A percentile compares a stretch with the other conserved stretches of the same genome.
Evolutionary conservation across 2,329 filamentous ascomycete genomes (phyloP).

Genomic region (Podosphaera fusca): DNA sequence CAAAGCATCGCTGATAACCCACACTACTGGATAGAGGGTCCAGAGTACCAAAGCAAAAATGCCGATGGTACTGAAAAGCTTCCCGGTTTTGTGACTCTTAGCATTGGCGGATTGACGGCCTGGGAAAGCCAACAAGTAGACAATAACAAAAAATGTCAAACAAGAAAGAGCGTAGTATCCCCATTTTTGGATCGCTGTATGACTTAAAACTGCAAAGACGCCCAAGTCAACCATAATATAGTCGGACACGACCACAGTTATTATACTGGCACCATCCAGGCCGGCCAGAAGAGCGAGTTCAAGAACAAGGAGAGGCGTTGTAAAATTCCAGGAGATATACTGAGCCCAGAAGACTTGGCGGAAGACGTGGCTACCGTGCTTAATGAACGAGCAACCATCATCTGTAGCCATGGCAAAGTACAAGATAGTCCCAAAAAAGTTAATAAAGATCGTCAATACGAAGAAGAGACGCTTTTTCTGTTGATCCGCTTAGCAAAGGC

Average conservation of each 20-base stretch:
- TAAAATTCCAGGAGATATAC: conserved; percentile 64
- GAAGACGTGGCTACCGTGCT: conserved; percentile 31
- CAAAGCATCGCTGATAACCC: conserved; percentile 44
- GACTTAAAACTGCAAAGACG: conserved; percentile 44
- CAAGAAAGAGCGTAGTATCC: conserved; percentile 54
- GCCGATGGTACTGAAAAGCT: conserved; percentile 42
- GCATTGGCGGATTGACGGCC: conserved; percentile 36
- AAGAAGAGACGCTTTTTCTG: conserved; percentile 62
- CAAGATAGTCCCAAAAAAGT: conserved; percentile 49
- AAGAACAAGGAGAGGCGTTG: conserved; percentile 51
- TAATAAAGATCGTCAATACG: conserved; percentile 50
- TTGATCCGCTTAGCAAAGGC: conserved; percentile 3
- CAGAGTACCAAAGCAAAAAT: conserved; percentile 45
- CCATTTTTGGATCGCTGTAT: conserved; percentile 41
- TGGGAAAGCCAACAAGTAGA: conserved; percentile 48
- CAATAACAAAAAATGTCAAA: conserved; percentile 43
- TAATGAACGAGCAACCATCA: conserved; percentile 38
- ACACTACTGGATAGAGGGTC: conserved; percentile 56
- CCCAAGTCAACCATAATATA: conserved; percentile 51
- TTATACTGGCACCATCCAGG: conserved; percentile 46
- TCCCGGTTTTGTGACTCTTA: conserved; percentile 38
- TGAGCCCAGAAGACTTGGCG: conserved; percentile 61
- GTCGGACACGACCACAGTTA: conserved; percentile 45
- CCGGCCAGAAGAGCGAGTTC: conserved; percentile 52
- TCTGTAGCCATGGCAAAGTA: conserved; percentile 71